Evolutionary conservation across 352 stramenopile genomes (phyloP).

Genomic region (Globisporangium middletonii): DNA sequence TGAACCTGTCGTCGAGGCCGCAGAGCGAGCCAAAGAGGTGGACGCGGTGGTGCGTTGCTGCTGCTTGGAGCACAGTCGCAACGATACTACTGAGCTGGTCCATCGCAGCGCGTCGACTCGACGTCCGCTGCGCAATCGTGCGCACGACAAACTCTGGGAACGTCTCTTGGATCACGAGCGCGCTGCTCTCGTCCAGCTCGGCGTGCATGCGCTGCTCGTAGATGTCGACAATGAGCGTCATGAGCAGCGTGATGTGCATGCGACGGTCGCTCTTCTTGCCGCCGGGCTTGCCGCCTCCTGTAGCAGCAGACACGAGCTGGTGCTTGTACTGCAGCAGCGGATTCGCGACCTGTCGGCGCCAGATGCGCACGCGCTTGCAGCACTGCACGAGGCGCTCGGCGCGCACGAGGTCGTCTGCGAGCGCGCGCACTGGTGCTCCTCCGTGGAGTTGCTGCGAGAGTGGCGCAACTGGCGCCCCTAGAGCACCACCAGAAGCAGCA

Average conservation of each 20-base stretch:
- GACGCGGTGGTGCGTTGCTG: conserved; percentile 39
- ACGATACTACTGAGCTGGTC: conserved; percentile 61
- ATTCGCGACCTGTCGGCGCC: conserved; percentile 53
- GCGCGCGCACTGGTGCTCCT: background rate
- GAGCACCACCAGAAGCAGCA: background rate
- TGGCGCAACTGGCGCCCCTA: background rate
- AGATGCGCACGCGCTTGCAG: conserved; percentile 73
- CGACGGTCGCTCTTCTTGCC: conserved; percentile 56
- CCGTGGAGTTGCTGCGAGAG: background rate
- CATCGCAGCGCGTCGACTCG: conserved; percentile 35
- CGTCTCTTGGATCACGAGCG: conserved; percentile 33
- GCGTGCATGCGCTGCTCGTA: conserved; percentile 54
- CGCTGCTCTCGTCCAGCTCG: conserved; percentile 30
- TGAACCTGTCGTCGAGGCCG: conserved; percentile 45
- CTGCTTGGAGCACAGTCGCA: conserved; percentile 37
- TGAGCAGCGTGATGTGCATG: conserved; percentile 63
- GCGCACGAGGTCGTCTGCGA: conserved; percentile 43
- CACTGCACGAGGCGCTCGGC: conserved; percentile 54
- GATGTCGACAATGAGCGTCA: conserved; percentile 67
- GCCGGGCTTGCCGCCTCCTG: conserved; percentile 9
- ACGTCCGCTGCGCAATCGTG: conserved; percentile 40
- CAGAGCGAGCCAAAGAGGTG: conserved; percentile 56
- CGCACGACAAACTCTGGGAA: conserved; percentile 69
- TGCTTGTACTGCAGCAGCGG: conserved; percentile 59
- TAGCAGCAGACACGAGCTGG: conserved; percentile 22